Evolutionary conservation across 331 rosid genomes (phyloP).

Genomic region (Pyracantha coccinea): DNA sequence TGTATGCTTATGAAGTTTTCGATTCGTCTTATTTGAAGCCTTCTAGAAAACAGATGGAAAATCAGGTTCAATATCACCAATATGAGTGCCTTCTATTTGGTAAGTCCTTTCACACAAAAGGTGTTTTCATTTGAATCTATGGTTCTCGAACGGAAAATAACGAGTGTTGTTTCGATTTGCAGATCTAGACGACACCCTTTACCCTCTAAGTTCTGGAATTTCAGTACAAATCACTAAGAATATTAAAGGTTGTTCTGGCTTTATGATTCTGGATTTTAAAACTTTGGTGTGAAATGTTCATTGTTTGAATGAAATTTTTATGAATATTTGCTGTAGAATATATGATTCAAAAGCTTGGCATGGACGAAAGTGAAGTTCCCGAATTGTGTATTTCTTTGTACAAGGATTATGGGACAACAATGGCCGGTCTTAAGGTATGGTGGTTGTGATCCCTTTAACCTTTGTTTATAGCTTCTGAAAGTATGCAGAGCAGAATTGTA

Average conservation of each 20-base stretch:
- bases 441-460: neutral
- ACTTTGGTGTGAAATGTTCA: neutral
- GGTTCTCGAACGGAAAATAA: neutral
- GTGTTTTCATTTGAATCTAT: neutral
- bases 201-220: constrained; percentile 61
- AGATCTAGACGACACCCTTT: constrained; percentile 94
- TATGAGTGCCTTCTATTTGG: constrained; percentile 80
- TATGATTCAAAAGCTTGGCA: constrained; percentile 63
- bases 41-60: constrained; percentile 40
- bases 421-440: constrained; percentile 88
- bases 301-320: constrained; percentile 1
- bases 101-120: constrained; percentile 2
- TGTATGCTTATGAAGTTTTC: neutral
- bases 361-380: constrained; percentile 47
- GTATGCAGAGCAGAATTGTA: neutral
- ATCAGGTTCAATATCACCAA: constrained; percentile 33
- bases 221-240: constrained; percentile 43
- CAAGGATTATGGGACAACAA: constrained; percentile 68
- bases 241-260: constrained; percentile 43
- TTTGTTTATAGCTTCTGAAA: neutral
- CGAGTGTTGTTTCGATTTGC: constrained; percentile 2
- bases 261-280: neutral
- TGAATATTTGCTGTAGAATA: constrained; percentile 33
- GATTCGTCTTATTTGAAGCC: constrained; percentile 2
- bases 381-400: constrained; percentile 45